A percentile compares a stretch with the other conserved stretches of the same genome.
Conservation (phyloP, 2,329 filamentous ascomycete genomes). For the Fusarium sp. region DNA sequence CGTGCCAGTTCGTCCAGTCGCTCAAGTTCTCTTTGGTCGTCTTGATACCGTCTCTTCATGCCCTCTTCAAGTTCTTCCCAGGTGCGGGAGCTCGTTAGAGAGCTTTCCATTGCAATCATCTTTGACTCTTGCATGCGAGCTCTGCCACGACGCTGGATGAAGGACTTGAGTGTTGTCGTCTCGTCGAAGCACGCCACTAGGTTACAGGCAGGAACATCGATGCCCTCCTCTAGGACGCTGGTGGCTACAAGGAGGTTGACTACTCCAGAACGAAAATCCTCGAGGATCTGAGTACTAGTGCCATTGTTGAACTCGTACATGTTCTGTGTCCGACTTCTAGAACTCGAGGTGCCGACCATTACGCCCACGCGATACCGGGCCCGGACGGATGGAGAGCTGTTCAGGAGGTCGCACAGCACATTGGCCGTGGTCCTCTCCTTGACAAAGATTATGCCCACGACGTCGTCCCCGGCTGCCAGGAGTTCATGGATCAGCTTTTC, state of each 20-base stretch:
- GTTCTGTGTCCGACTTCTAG: slow-evolving; percentile 51
- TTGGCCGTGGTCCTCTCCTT: slow-evolving; percentile 71
- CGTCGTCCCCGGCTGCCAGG: slow-evolving; percentile 53
- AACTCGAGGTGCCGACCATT: slow-evolving; percentile 66
- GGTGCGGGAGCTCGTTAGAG: slow-evolving; percentile 48
- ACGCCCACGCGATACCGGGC: slow-evolving; percentile 62
- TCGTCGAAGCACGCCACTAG: slow-evolving; percentile 69
- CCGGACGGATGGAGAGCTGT: slow-evolving; percentile 61
- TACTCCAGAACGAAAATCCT: slow-evolving; percentile 65
- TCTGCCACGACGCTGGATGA: slow-evolving; percentile 68
- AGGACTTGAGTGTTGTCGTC: slow-evolving; percentile 64
- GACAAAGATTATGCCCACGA: slow-evolving; percentile 76
- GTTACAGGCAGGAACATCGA: slow-evolving; percentile 75
- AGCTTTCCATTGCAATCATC: slow-evolving; percentile 58
- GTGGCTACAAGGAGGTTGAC: slow-evolving; percentile 72
- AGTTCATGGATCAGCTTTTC: slow-evolving; percentile 65
- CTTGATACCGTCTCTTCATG: slow-evolving; percentile 79
- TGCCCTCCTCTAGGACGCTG: slow-evolving; percentile 74
- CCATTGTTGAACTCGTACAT: slow-evolving; percentile 54
- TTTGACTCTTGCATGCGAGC: slow-evolving; percentile 64
- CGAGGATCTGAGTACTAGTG: slow-evolving; percentile 50
- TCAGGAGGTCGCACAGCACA: slow-evolving; percentile 70
- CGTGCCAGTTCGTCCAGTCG: slow-evolving; percentile 63
- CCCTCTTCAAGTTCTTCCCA: slow-evolving; percentile 77
- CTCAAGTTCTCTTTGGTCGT: slow-evolving; percentile 67